These are phyloP conservation scores for Oryza officinalis DNA, from an alignment of 176 grass and related monocot genomes.

Conservation along the genomic window DNA sequence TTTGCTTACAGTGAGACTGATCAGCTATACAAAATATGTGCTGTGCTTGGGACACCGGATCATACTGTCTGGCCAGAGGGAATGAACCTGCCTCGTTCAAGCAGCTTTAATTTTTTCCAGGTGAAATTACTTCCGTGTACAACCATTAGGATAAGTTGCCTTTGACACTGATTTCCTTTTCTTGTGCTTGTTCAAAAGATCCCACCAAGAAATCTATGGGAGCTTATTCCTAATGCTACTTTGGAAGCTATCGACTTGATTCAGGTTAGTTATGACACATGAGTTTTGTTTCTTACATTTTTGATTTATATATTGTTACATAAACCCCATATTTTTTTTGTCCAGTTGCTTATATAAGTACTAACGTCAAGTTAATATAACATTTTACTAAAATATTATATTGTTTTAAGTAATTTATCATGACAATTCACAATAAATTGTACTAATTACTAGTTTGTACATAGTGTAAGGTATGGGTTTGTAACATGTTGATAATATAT, in stretches of 20 bases:
- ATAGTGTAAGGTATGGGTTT: not conserved
- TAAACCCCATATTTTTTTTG: not conserved
- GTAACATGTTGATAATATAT: slow-evolving; percentile 7
- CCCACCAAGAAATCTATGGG: slow-evolving; percentile 62
- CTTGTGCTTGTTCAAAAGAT: slow-evolving; percentile 46
- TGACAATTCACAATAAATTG: not conserved
- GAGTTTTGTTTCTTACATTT: slow-evolving; percentile 4
- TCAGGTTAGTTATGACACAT: slow-evolving; percentile 42
- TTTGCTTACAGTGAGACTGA: slow-evolving; percentile 67
- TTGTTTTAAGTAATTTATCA: not conserved
- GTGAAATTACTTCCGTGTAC: slow-evolving; percentile 46
- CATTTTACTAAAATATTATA: not conserved
- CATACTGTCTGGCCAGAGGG: slow-evolving; percentile 68
- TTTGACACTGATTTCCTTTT: slow-evolving; percentile 4
- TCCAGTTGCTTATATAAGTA: not conserved
- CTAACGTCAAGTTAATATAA: not conserved
- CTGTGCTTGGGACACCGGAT: slow-evolving; percentile 90
- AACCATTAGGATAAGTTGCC: slow-evolving; percentile 16
- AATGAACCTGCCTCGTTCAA: slow-evolving; percentile 71
- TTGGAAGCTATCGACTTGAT: slow-evolving; percentile 87
- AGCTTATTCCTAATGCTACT: slow-evolving; percentile 83
- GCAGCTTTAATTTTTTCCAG: slow-evolving; percentile 68
- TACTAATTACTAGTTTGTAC: not conserved
- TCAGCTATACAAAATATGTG: slow-evolving; percentile 86
- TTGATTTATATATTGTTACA: not conserved